Base-by-base conservation (phyloP, 2,329 filamentous ascomycete genomes). In the Esteya vermicola region DNA sequence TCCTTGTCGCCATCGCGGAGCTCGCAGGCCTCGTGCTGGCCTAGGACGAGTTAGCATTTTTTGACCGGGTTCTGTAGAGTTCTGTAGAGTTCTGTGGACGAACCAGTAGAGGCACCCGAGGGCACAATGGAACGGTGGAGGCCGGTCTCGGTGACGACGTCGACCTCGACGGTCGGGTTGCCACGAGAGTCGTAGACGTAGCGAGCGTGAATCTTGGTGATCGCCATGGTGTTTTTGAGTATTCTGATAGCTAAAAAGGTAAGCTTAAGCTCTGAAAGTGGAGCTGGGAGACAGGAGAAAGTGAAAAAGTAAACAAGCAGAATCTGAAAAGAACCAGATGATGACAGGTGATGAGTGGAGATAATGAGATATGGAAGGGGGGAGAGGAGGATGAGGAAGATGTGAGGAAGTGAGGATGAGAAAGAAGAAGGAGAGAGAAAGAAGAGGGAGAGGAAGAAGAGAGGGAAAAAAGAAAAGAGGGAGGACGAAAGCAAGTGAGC, bases 131-230 rank as follows among this genome's bases (percentile, higher is more conserved):
- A 88, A 60, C 89, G 86, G 78, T 95, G 88, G 49, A 96, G 80
- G 59, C 89, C 89, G 55, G 83, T 93, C 71, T 93, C 85, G 54
- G 88, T 95, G 68, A 93, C 82, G 55, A 95, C 78, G 63, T 95
- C 89, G 57, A 96, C 89, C 75, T 96, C 89, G 59, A 95, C 89
- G 61, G 91, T 98, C 58, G 91, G 91, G 80, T 98, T 98, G 62
- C 77, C 77, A 61, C 91, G 89, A 64, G 91, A 96, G 77, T 98
- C 91, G 78, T 89, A 98, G 72, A 98, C 86, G 59, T 81, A 88
- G 61, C 91, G 83, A 59, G 83, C 84, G 75, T 88, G 82, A 61
- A 91, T 75, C 74, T 88, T 89, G 64, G 78, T 78, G 66, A 91
- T 85, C 57, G 83, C 70, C 91, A 98, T 98, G 52, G 60, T 88